Evolutionary conservation across 305 asterid genomes (phyloP).

Genomic region (Rubia tinctorum): DNA sequence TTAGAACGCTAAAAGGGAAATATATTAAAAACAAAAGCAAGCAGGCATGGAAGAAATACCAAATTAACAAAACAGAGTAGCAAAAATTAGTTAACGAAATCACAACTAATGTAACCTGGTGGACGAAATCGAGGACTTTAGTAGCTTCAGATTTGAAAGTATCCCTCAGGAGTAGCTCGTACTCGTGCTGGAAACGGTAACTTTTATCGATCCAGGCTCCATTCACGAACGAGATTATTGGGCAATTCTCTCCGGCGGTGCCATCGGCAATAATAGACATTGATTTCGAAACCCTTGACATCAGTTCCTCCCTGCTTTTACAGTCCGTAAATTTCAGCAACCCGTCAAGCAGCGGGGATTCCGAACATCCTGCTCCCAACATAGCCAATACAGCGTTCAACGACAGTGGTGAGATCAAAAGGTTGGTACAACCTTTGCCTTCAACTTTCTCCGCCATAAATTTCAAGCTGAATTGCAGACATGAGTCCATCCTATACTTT

Average conservation of each 20-base stretch:
- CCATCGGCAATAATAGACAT: neutral
- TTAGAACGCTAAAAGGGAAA: neutral
- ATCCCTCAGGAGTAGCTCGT: neutral
- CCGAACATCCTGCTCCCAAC: neutral
- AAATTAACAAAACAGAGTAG: neutral
- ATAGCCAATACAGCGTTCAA: neutral
- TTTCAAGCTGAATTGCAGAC: neutral
- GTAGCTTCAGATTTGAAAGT: neutral
- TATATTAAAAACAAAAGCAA: neutral
- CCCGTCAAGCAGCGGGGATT: neutral
- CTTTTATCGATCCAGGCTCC: neutral
- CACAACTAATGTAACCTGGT: neutral
- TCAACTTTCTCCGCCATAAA: neutral
- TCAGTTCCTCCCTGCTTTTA: neutral
- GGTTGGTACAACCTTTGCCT: neutral
- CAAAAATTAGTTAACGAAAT: neutral
- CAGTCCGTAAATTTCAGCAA: neutral
- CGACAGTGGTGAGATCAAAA: neutral
- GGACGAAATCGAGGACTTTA: neutral
- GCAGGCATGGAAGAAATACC: neutral
- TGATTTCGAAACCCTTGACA: neutral
- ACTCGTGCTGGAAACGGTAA: neutral
- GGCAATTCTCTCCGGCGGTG: neutral
- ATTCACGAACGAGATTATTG: neutral
- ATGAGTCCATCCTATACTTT: neutral